phyloP scores from a whole-genome alignment of 192 early-diverging fungal genomes.

The Paraglomus occultum region DNA sequence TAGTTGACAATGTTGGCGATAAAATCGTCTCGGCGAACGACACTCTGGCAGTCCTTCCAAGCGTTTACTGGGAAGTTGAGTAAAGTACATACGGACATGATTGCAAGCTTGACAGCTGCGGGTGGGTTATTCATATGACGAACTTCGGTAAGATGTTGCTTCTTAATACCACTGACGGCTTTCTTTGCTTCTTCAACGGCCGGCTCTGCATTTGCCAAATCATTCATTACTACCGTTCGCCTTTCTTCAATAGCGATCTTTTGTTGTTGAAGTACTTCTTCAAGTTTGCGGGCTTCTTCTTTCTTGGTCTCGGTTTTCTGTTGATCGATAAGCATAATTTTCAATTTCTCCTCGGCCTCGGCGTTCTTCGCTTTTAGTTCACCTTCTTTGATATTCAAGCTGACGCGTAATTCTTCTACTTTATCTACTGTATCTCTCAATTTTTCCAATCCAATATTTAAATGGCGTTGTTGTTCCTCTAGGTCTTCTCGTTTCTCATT shows the following conservation, averaged over 20 bases:
- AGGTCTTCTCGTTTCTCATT: constrained; percentile 91
- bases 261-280: constrained; percentile 69
- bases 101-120: constrained; percentile 90
- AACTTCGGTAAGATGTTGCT: constrained; percentile 95
- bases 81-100: constrained; percentile 96
- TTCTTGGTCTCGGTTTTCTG: constrained; percentile 91
- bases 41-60: constrained; percentile 91
- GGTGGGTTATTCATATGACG: constrained; percentile 97
- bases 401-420: constrained; percentile 89
- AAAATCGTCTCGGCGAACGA: constrained; percentile 95
- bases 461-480: constrained; percentile 98
- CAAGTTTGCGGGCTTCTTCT: constrained; percentile 74
- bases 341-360: constrained; percentile 94
- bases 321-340: constrained; percentile 93
- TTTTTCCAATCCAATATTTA: constrained; percentile 96
- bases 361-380: constrained; percentile 84
- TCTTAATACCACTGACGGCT: constrained; percentile 94
- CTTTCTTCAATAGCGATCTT: constrained; percentile 57
- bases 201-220: constrained; percentile 96
- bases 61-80: constrained; percentile 80
- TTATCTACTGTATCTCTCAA: constrained; percentile 91
- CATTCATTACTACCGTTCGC: constrained; percentile 73
- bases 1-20: constrained; percentile 96
- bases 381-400: constrained; percentile 80
- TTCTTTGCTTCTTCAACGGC: constrained; percentile 94